Conservation (phyloP, 768 basidiomycete genomes). For the Hortiboletus flavorubellus region DNA sequence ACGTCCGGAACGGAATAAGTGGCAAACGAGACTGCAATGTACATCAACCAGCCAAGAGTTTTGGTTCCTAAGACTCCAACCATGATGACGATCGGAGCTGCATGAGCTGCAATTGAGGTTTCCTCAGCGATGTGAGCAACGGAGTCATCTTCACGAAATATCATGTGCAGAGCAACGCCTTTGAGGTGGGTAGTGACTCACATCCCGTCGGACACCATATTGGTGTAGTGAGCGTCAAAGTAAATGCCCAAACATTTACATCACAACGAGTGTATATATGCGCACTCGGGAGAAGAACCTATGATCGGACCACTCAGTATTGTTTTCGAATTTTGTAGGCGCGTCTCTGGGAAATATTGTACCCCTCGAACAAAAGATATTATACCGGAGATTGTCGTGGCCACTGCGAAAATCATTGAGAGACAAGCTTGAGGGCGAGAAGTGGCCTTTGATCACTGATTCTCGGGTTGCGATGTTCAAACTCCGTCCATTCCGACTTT, state of each 20-base stretch:
- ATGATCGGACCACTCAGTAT: conserved; percentile 24
- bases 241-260: conserved; percentile 24
- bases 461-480: too few species aligned
- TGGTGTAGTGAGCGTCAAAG: conserved; percentile 24
- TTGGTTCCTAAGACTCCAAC: conserved; percentile 41
- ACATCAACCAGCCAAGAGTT: conserved; percentile 40
- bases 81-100: conserved; percentile 45
- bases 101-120: conserved; percentile 39
- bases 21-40: conserved; percentile 43
- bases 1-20: conserved; percentile 36
- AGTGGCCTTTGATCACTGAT: too few species aligned
- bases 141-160: conserved; percentile 38
- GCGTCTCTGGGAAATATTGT: conserved; percentile 17
- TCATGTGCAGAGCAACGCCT: background rate
- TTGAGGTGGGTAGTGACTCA: background rate
- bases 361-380: conserved; percentile 18
- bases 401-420: conserved; percentile 5
- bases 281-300: background rate
- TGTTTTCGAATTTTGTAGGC: conserved; percentile 26
- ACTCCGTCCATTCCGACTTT: too few species aligned
- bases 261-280: background rate
- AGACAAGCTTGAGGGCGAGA: too few species aligned
- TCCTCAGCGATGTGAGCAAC: conserved; percentile 48
- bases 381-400: conserved; percentile 15
- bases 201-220: conserved; percentile 28